These are phyloP conservation scores for Starmera pachycereana DNA, from an alignment of 805 yeast species.

Conservation along the genomic window DNA sequence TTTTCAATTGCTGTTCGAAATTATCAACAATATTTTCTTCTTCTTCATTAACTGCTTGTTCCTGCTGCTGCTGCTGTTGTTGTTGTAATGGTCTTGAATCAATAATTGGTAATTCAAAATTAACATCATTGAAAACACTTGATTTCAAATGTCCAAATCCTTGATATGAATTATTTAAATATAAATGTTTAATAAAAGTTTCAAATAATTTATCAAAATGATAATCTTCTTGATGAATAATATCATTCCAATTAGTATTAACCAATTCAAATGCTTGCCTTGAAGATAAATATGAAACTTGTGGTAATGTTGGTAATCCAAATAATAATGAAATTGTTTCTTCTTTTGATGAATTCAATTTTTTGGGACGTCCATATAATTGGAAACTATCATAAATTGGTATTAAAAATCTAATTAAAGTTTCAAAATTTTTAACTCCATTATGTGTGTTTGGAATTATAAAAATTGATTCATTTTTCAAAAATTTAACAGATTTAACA, in stretches of 20 bases:
- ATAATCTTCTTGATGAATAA: conserved; percentile 1
- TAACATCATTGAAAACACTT: conserved; percentile 1
- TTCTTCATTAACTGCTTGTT: no score
- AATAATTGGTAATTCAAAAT: conserved; percentile 7
- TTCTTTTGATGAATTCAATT: conserved; percentile 45
- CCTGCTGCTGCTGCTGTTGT: no score
- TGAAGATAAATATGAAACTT: conserved; percentile 39
- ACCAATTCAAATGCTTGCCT: conserved; percentile 5
- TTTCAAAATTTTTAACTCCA: conserved; percentile 63
- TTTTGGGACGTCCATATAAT: conserved; percentile 65
- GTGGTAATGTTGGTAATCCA: conserved; percentile 69
- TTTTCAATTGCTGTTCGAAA: no score
- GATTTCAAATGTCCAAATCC: conserved; percentile 9
- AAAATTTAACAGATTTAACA: conserved; percentile 4
- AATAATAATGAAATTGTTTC: conserved; percentile 49
- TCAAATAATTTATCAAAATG: conserved; percentile 3
- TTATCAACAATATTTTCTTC: no score
- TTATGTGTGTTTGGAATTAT: conserved; percentile 65
- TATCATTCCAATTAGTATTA: conserved; percentile 9
- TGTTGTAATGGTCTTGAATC: no score
- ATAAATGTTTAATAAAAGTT: conserved; percentile 1
- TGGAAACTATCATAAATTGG: conserved; percentile 64
- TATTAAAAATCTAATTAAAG: conserved; percentile 57
- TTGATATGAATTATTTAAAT: not conserved
- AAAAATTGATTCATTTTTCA: conserved; percentile 25